Evolutionary conservation across 371 early-diverging fungal genomes (phyloP), one percentile per base, ranked within the genome.

Genomic region (Lichtheimia hyalospora): DNA sequence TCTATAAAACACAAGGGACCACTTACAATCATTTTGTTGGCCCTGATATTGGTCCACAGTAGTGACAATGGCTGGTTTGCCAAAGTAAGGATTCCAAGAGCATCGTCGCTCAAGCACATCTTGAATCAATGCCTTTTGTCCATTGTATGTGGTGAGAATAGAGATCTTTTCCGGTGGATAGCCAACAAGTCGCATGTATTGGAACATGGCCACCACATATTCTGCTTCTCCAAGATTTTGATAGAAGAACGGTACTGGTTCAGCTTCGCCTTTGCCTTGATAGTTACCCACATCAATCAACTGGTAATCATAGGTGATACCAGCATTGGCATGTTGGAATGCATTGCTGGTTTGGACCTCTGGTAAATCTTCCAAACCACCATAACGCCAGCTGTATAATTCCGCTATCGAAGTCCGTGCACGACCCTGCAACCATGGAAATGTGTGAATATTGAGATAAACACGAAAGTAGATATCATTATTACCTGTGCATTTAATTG

Each of bases 191-290:
- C 96, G 86, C 98, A 98, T 95, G 77, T 96, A 98, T 76, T 94
- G 94, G 80, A 85, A 98, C 12, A 89, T 76, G 5, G 96, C 96
- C 6, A 98, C 98, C 4, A 92, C 81, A 64, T 92, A 97, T 75
- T 98, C 98, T 21, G 98, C 98, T 66, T 98, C 98, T n/a, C 92
- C 96, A 54, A 97, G 70, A 67, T 98, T 98, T 74, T 98, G 94
- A 68, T 83, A 88, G 49, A 86, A 92, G 62, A 87, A 84, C 10
- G 86, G 86, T 2, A 83, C 78, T 2, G 95, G 95, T 51, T 91
- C 89, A 2, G 87, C 79, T 70, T 98, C 98, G 12, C 96, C 97
- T 28, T 83, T 66, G 16, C 87, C 86, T 52, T 87, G 72, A 63
- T 85, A 93, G 13, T 89, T 84, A 13, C 64, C 84, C 4, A 96